phyloP scores from a whole-genome alignment of 495 filamentous ascomycete species.

The Paragyromitra xinjiangensis region DNA sequence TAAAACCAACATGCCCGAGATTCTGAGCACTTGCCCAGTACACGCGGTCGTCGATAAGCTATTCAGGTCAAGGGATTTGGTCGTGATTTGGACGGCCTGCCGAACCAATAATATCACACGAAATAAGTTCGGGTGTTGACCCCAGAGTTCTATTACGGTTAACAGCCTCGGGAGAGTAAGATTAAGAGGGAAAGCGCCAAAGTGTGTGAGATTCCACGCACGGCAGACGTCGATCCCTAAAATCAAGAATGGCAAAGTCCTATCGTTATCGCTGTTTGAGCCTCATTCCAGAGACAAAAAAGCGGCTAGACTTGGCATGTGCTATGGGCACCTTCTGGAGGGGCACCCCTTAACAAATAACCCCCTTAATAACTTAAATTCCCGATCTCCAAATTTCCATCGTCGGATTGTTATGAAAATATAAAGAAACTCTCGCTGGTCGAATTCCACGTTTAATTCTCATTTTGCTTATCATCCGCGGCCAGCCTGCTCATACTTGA shows the following conservation, averaged over 20 bases:
- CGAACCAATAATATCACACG: not conserved
- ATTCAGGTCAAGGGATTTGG: not conserved
- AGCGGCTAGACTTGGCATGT: not conserved
- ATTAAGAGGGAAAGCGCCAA: constrained; percentile 1
- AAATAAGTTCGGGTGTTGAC: not conserved
- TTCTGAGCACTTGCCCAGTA: not conserved
- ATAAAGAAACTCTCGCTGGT: not conserved
- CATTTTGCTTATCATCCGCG: not conserved
- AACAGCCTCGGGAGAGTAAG: not conserved
- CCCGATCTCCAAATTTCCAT: not conserved
- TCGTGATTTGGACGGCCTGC: not conserved
- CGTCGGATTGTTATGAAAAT: not conserved
- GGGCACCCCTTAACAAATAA: constrained; percentile 4
- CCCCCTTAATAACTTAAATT: constrained; percentile 19
- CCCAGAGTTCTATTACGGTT: not conserved
- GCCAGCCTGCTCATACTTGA: not conserved
- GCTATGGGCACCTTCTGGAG: constrained; percentile 7
- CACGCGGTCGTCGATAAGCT: not conserved
- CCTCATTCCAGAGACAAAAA: not conserved
- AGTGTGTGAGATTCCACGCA: not conserved
- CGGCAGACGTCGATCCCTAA: not conserved
- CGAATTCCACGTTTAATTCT: not conserved
- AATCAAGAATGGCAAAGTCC: not conserved
- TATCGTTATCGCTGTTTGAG: constrained; percentile 8
- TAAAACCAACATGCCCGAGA: not conserved